A percentile compares a stretch with the other conserved stretches of the same genome.
Conservation (phyloP, 2,329 filamentous ascomycete genomes). For the Dactylellina leptospora region DNA sequence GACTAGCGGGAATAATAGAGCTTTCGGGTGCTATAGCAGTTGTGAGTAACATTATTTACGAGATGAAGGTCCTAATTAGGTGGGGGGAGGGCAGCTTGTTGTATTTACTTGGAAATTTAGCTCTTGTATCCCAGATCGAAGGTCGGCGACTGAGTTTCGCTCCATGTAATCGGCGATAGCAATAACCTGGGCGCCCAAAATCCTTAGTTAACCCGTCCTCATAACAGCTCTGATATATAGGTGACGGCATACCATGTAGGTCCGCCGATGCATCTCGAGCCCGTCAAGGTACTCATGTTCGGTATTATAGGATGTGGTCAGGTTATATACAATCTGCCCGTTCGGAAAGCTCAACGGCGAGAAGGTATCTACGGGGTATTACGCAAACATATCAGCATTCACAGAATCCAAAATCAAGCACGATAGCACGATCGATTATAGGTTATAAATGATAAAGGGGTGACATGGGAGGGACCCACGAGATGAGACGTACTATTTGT, state of each 20-base stretch:
- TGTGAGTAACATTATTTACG: background rate
- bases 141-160: constrained; percentile 62
- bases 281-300: constrained; percentile 58
- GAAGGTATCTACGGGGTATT: constrained; percentile 77
- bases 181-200: constrained; percentile 66
- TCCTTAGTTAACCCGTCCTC: constrained; percentile 47
- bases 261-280: constrained; percentile 57
- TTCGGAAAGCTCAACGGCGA: constrained; percentile 86
- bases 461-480: constrained; percentile 26
- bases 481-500: constrained; percentile 75
- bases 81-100: background rate
- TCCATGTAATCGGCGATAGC: constrained; percentile 84
- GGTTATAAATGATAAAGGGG: constrained; percentile 21
- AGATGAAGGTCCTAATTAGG: background rate
- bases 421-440: too few species aligned
- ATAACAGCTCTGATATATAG: constrained; percentile 3
- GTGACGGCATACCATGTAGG: constrained; percentile 54
- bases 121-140: constrained; percentile 43
- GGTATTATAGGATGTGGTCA: constrained; percentile 84
- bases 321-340: constrained; percentile 86
- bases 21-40: constrained; percentile 74
- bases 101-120: constrained; percentile 44
- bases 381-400: constrained; percentile 40
- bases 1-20: constrained; percentile 78
- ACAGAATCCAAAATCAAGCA: too few species aligned